Conservation (phyloP, 495 filamentous ascomycete genomes). For the Talaromyces proteolyticus region DNA sequence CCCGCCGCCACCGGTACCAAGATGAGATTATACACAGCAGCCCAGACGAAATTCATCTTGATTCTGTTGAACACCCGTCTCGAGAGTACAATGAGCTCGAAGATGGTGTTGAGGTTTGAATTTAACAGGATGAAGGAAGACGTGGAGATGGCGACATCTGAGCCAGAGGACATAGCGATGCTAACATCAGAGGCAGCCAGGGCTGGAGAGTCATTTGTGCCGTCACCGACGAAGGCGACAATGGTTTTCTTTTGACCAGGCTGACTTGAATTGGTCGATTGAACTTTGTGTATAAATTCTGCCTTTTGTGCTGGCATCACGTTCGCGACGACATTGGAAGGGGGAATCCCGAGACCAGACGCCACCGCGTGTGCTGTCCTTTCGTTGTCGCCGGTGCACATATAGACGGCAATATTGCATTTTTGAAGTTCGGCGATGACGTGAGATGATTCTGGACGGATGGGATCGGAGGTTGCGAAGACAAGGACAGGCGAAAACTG, state of each 20-base stretch:
- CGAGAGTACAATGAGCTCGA: slow-evolving; percentile 68
- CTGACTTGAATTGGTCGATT: slow-evolving; percentile 21
- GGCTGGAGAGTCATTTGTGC: slow-evolving; percentile 85
- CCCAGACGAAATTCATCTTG: slow-evolving; percentile 86
- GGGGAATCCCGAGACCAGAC: slow-evolving; percentile 65
- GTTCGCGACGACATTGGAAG: slow-evolving; percentile 74
- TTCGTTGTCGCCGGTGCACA: slow-evolving; percentile 80
- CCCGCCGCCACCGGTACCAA: slow-evolving; percentile 83
- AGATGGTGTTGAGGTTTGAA: slow-evolving; percentile 60
- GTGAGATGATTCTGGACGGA: slow-evolving; percentile 66
- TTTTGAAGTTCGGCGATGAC: slow-evolving; percentile 65
- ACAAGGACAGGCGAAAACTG: slow-evolving; percentile 57
- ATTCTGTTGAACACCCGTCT: slow-evolving; percentile 69
- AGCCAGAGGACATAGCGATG: slow-evolving; percentile 77
- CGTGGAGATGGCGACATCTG: slow-evolving; percentile 77
- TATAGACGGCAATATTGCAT: slow-evolving; percentile 67
- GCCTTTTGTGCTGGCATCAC: slow-evolving; percentile 85
- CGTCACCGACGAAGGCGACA: slow-evolving; percentile 72
- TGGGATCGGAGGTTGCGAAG: slow-evolving; percentile 64
- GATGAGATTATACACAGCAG: slow-evolving; percentile 74
- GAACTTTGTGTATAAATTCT: slow-evolving; percentile 73
- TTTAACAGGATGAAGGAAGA: slow-evolving; percentile 83
- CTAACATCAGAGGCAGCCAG: slow-evolving; percentile 75
- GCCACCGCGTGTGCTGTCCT: slow-evolving; percentile 61
- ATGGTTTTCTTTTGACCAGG: slow-evolving; percentile 15